phyloP scores from a whole-genome alignment of 2,329 filamentous ascomycete species.

The Tricladium varicosporioides region DNA sequence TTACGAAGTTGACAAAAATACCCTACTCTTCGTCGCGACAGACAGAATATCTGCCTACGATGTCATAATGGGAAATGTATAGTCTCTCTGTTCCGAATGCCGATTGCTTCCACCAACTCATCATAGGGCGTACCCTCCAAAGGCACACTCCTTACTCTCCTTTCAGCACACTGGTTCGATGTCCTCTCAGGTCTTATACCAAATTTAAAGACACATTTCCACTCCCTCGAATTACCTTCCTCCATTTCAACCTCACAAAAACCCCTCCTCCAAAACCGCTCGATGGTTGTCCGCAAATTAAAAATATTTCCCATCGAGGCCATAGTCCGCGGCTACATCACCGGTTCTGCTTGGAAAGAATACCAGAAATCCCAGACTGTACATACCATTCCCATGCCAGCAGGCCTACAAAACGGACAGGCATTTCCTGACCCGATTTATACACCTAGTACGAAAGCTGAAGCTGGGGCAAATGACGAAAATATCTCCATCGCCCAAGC shows the following conservation, averaged over 20 bases:
- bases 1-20: constrained; percentile 67
- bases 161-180: constrained; percentile 68
- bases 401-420: constrained; percentile 60
- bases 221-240: constrained; percentile 55
- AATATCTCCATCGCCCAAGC: constrained; percentile 63
- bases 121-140: constrained; percentile 65
- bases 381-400: constrained; percentile 58
- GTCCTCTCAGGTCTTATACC: constrained; percentile 56
- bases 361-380: constrained; percentile 64
- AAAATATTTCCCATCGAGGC: constrained; percentile 67
- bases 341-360: constrained; percentile 69
- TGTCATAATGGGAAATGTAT: constrained; percentile 80
- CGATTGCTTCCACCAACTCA: constrained; percentile 43
- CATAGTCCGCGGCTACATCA: constrained; percentile 72
- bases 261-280: constrained; percentile 48
- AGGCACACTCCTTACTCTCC: constrained; percentile 63
- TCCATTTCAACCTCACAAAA: constrained; percentile 42
- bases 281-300: constrained; percentile 64
- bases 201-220: constrained; percentile 59
- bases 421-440: constrained; percentile 60
- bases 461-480: constrained; percentile 65
- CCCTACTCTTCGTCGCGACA: constrained; percentile 78
- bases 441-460: constrained; percentile 68
- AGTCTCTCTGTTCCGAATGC: constrained; percentile 45
- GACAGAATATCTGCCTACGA: constrained; percentile 96